Percentiles rank a stretch among this genome's conserved stretches.
phyloP scores from a whole-genome alignment of 257 asterid genomes.

The Misopates orontium region DNA sequence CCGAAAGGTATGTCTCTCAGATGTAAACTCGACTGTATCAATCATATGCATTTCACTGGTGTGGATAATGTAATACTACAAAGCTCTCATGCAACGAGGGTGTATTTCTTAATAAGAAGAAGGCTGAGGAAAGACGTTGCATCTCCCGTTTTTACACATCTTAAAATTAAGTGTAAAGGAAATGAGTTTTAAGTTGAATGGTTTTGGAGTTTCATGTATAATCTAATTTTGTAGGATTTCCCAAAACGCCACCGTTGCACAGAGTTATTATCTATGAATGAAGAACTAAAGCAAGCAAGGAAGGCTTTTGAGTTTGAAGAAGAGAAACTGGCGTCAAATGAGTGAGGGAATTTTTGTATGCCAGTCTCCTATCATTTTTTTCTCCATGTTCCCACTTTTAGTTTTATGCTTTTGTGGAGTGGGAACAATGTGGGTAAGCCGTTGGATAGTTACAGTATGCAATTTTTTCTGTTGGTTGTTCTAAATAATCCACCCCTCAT shows the following conservation, averaged over 20 bases:
- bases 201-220: conserved; percentile 6
- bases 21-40: background rate
- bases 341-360: conserved; percentile 29
- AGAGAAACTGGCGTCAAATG: conserved; percentile 70
- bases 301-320: conserved; percentile 78
- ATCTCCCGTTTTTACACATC: background rate
- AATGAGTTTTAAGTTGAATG: background rate
- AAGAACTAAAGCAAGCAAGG: conserved; percentile 93
- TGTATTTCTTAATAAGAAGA: too few species aligned
- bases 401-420: too few species aligned
- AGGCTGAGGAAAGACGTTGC: too few species aligned
- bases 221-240: conserved; percentile 53
- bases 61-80: conserved; percentile 1
- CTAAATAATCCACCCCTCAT: too few species aligned
- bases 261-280: conserved; percentile 81
- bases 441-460: too few species aligned
- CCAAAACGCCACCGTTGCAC: conserved; percentile 81
- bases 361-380: background rate
- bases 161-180: background rate
- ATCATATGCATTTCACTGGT: background rate
- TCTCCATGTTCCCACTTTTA: too few species aligned
- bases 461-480: too few species aligned
- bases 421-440: too few species aligned
- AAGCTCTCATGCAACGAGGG: background rate
- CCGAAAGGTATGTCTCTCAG: conserved; percentile 58